Evolutionary conservation across 768 basidiomycete species (phyloP), one percentile per base, ranked within the genome.

Genomic region (Megacollybia marginata): DNA sequence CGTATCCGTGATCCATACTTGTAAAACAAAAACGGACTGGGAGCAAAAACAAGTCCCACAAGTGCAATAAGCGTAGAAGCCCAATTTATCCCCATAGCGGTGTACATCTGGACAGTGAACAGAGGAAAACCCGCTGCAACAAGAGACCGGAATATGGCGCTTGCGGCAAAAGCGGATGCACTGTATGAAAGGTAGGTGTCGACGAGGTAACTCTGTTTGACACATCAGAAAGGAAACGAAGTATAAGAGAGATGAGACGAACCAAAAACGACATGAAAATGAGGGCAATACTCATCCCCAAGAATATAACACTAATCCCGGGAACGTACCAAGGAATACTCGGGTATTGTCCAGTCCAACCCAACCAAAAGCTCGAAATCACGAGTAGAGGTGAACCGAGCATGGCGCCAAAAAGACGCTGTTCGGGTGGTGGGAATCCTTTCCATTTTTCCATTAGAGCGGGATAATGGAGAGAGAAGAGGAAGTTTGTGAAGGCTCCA

Each of bases 11-110:
- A 61, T 2, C 87, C 85, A 60, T 80, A 87, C 48, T 74, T 76
- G 65, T 81, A 83, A 68, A 88, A 87, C 33, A 85, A 57, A 66
- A 84, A 80, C 1, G 85, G 85, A 45, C 73, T 77, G 1, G 52
- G 55, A n/a, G 52, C 48, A 13, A 53, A 44, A 9, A 51, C 16
- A 5, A 56, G 43, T 8, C 36, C 46, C 10, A 51, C 40, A 9
- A 48, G 32, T 13, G 48, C 55, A 10, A 56, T 34, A 15, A 56
- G 47, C 1, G 52, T 51, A 9, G 52, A 34, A 32, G 55, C 55
- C 48, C 48, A 56, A 28, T 51, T 48, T 31, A 51, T 50, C 19
- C 55, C 55, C 23, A 56, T 75, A 33, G 69, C 69, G 4, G 60
- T 58, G 67, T 82, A 72, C 67, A 69, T 69, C 54, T 71, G 65